A percentile compares a stretch with the other conserved stretches of the same genome.
phyloP scores from a whole-genome alignment of 1,284 basidiomycete genomes.

The Trichosporon inkin region DNA sequence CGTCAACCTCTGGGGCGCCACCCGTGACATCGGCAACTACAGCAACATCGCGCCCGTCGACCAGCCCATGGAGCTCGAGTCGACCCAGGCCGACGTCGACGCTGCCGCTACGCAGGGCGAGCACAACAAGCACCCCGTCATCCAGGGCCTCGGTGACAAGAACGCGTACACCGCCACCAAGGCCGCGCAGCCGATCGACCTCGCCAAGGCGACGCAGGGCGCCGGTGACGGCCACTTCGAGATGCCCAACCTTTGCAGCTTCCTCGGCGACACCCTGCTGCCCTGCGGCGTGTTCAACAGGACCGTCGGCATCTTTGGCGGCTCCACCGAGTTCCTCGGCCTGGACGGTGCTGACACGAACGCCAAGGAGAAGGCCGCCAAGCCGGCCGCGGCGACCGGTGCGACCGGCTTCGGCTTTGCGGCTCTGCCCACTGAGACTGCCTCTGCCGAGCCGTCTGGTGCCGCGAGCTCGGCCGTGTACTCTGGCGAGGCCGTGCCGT shows the following conservation, averaged over 20 bases:
- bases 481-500: not conserved
- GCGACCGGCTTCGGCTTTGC: not conserved
- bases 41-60: not conserved
- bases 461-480: not conserved
- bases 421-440: not conserved
- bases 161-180: not conserved
- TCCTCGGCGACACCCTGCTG: not conserved
- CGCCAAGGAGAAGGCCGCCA: conserved; percentile 3
- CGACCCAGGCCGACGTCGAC: not conserved
- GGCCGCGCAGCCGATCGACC: not conserved
- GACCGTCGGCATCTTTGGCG: not conserved
- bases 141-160: not conserved
- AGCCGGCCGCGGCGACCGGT: not conserved
- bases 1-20: not conserved
- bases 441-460: not conserved
- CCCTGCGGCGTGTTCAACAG: not conserved
- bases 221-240: not conserved
- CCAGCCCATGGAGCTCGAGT: not conserved
- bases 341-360: not conserved
- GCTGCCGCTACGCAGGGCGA: not conserved
- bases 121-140: not conserved
- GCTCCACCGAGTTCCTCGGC: not conserved
- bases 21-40: not conserved
- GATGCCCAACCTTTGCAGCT: not conserved
- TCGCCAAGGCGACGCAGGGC: not conserved